A percentile compares a stretch with the other conserved stretches of the same genome.
These are phyloP conservation scores for Firmiana major DNA, from an alignment of 345 rosid genomes.

Conservation along the genomic window DNA sequence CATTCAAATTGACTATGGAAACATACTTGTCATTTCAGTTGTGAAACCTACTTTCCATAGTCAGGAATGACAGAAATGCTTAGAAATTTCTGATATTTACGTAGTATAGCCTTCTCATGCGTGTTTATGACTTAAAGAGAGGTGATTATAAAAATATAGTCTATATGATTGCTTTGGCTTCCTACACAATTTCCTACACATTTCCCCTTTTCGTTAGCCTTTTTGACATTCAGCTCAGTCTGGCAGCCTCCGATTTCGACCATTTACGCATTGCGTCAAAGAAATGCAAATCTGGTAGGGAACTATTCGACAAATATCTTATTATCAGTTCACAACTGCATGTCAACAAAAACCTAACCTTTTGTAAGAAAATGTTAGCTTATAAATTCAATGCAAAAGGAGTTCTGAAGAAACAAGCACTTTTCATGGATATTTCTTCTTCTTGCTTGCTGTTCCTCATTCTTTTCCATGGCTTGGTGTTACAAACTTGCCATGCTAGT, in stretches of 20 bases:
- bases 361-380: no score
- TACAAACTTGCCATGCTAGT: neutral
- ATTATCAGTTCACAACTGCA: neutral
- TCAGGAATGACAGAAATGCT: no score
- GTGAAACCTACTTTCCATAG: neutral
- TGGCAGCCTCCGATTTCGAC: neutral
- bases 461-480: slow-evolving; percentile 1
- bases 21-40: neutral
- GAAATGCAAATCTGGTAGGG: neutral
- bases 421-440: neutral
- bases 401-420: neutral
- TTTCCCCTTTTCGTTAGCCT: neutral
- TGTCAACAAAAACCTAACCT: no score
- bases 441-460: neutral
- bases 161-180: no score
- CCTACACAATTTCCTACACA: neutral
- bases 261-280: neutral
- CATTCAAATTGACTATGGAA: no score
- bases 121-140: no score
- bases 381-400: neutral
- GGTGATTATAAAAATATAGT: no score
- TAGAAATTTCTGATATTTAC: no score
- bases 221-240: neutral
- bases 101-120: no score
- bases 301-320: neutral